A percentile compares a stretch with the other conserved stretches of the same genome.
phyloP scores from a whole-genome alignment of 192 early-diverging fungal genomes.

The Chytriomyces sp. region DNA sequence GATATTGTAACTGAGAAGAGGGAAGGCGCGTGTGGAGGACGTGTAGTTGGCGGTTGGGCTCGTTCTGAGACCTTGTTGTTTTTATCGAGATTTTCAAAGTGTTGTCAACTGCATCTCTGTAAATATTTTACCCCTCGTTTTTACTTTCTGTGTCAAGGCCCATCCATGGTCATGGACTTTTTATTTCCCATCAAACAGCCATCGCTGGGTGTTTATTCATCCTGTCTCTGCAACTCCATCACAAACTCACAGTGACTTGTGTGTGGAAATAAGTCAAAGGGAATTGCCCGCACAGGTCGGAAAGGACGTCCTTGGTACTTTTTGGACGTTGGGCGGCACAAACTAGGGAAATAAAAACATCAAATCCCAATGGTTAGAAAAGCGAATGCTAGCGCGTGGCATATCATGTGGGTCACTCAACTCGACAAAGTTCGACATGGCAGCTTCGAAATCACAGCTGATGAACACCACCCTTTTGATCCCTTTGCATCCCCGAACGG shows the following conservation, averaged over 20 bases:
- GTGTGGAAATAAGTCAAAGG: constrained; percentile 82
- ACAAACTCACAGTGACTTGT: constrained; percentile 71
- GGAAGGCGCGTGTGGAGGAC: constrained; percentile 4
- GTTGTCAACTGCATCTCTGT: no score
- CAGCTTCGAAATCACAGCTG: constrained; percentile 67
- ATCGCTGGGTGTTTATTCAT: neutral
- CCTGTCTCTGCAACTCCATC: constrained; percentile 55
- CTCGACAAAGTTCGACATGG: constrained; percentile 67
- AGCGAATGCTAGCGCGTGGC: neutral
- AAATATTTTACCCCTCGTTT: no score
- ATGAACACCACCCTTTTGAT: constrained; percentile 70
- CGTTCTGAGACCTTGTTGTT: neutral
- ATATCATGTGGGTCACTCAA: constrained; percentile 41
- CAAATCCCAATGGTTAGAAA: neutral
- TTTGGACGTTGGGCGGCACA: constrained; percentile 73
- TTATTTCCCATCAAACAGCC: no score
- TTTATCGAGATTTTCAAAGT: no score
- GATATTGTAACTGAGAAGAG: constrained; percentile 16
- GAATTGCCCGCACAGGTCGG: constrained; percentile 58
- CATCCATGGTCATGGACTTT: no score
- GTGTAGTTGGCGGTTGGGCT: neutral
- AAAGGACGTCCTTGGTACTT: constrained; percentile 65
- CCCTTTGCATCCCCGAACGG: constrained; percentile 60
- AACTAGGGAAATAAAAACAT: constrained; percentile 47
- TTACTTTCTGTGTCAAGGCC: no score